Percentiles rank a stretch among this genome's conserved stretches.
phyloP scores from a whole-genome alignment of 1,284 basidiomycete species.

The Microbotryum intermedium region DNA sequence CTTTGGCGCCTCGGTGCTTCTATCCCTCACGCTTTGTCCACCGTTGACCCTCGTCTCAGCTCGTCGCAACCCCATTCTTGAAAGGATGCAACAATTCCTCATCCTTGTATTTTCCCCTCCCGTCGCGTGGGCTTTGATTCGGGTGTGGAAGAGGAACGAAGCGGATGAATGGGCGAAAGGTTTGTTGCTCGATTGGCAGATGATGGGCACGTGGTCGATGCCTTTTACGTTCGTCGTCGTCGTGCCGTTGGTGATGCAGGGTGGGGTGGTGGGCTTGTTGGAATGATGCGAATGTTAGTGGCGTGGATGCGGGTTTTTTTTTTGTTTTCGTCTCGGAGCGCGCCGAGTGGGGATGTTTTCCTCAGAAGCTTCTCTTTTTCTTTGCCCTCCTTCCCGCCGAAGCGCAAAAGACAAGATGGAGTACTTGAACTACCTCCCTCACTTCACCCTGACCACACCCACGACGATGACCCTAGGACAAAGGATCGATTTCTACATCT shows the following conservation, averaged over 20 bases:
- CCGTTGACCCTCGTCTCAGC: neutral
- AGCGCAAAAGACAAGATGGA: no score
- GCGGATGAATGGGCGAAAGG: conserved; percentile 17
- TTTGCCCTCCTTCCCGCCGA: no score
- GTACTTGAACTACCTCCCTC: no score
- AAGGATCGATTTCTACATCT: no score
- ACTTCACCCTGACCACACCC: no score
- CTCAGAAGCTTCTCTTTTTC: no score
- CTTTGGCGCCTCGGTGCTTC: conserved; percentile 20
- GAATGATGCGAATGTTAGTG: no score
- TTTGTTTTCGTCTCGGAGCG: no score
- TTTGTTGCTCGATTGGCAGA: conserved; percentile 35
- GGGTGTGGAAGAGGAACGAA: neutral
- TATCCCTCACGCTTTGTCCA: conserved; percentile 29
- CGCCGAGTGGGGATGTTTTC: no score
- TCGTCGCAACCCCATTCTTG: conserved; percentile 20
- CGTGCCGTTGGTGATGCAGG: conserved; percentile 34
- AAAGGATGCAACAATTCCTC: conserved; percentile 4
- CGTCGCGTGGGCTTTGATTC: conserved; percentile 9
- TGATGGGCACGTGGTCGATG: conserved; percentile 38
- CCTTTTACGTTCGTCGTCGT: conserved; percentile 35
- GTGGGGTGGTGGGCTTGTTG: conserved; percentile 1
- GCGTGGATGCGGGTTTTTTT: no score
- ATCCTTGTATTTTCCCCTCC: conserved; percentile 1
- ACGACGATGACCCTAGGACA: no score